Evolutionary conservation across 495 filamentous ascomycete genomes (phyloP), one percentile per base, ranked within the genome.

Genomic region (Aspergillus conjunctus): DNA sequence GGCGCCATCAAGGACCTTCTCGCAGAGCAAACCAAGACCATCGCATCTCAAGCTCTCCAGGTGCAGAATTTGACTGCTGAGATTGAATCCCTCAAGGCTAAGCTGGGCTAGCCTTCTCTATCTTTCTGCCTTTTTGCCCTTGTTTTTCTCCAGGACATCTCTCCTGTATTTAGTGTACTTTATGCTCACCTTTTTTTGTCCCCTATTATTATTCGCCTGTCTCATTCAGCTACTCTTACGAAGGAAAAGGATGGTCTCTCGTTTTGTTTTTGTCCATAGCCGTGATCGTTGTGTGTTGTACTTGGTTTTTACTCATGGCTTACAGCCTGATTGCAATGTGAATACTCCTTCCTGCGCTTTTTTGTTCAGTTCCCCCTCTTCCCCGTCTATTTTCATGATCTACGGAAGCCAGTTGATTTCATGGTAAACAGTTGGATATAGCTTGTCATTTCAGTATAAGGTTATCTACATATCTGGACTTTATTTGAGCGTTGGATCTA

Each of bases 1-100:
- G 70, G 73, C n/a, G 71, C 72, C 41, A 77, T 81, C 57, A 81
- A 79, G 52, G 67, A 72, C 21, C 59, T 81, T 58, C 74, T 81
- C 39, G 71, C 77, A 1, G 72, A 76, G 54, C 78, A 79, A 60
- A 79, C 76, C 43, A 78, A 74, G 68, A 73, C 71, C 3, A 79
- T 81, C 49, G 75, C 77, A 15, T 51, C 68, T 8, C 78, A 81
- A 65, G 74, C 76, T 6, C 67, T 75, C 54, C 76, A 79, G 57
- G 71, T 81, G 67, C 71, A 79, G 61, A 73, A 61, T 15, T 65
- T 81, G 55, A 75, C 77, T 4, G 70, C 75, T 10, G 77, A 79
- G 66, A 75, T 81, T 21, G 77, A 79, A 44, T 69, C 76, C 18
- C 71, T 81, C 43, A 79, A 79, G 69, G 71, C 68, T 65, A 79